Evolutionary conservation across 371 early-diverging fungal genomes (phyloP).

Genomic region (Nematocida parisii): DNA sequence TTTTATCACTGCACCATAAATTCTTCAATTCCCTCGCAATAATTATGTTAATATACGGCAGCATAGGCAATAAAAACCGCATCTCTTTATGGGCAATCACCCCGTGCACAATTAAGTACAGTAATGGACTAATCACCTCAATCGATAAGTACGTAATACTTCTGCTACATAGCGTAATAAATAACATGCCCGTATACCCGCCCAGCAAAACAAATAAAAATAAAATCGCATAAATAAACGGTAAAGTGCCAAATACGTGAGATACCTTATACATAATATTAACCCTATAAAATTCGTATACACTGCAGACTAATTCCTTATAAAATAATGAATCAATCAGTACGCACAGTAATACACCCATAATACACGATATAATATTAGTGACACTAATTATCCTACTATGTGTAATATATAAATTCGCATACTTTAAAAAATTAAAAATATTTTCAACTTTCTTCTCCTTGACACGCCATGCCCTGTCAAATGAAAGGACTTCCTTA

Average conservation of each 20-base stretch:
- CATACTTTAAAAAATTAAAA: neutral
- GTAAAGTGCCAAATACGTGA: conserved; percentile 41
- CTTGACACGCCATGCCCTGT: neutral
- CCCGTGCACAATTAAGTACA: conserved; percentile 74
- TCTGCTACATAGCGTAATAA: neutral
- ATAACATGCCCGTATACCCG: conserved; percentile 10
- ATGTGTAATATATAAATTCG: conserved; percentile 11
- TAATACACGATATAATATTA: neutral
- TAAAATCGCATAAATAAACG: neutral
- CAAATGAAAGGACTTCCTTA: conserved; percentile 16
- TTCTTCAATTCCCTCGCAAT: conserved; percentile 72
- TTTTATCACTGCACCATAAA: neutral
- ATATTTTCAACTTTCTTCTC: conserved; percentile 3
- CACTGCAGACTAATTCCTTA: conserved; percentile 11
- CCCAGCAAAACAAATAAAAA: conserved; percentile 45
- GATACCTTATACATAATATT: conserved; percentile 31
- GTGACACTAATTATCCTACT: neutral
- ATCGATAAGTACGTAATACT: neutral
- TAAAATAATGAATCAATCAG: conserved; percentile 31
- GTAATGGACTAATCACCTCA: conserved; percentile 32
- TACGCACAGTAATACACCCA: neutral
- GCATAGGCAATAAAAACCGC: conserved; percentile 81
- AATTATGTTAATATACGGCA: conserved; percentile 78
- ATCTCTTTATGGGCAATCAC: conserved; percentile 85
- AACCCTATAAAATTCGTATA: conserved; percentile 27